phyloP scores from a whole-genome alignment of 1,284 basidiomycete genomes.

The Naganishia albida region DNA sequence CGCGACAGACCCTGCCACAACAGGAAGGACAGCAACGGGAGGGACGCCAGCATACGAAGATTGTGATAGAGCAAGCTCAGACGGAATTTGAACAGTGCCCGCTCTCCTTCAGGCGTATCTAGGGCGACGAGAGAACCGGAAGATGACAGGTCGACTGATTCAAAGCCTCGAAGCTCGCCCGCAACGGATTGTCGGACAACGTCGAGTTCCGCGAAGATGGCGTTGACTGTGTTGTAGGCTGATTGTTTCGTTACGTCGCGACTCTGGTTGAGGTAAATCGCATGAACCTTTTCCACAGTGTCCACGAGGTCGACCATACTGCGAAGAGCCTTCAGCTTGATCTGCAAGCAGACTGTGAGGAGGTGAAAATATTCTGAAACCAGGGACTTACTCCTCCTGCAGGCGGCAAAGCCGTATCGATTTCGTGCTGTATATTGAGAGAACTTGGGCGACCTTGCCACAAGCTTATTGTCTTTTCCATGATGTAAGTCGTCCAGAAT shows the following conservation, averaged over 20 bases:
- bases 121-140: conserved; percentile 16
- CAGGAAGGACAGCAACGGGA: conserved; percentile 18
- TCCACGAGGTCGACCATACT: conserved; percentile 25
- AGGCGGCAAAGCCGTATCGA: conserved; percentile 13
- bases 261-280: conserved; percentile 20
- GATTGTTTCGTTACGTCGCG: conserved; percentile 8
- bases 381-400: not conserved
- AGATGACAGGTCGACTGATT: conserved; percentile 1
- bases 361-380: not conserved
- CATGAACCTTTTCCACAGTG: conserved; percentile 9
- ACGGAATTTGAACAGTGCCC: conserved; percentile 19
- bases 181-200: conserved; percentile 7
- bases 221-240: conserved; percentile 17
- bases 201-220: conserved; percentile 13
- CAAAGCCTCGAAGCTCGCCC: conserved; percentile 11
- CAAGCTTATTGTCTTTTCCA: conserved; percentile 28
- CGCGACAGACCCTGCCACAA: conserved; percentile 23
- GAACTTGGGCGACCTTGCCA: conserved; percentile 30
- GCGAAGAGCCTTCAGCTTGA: conserved; percentile 7
- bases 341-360: not conserved
- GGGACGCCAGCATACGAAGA: conserved; percentile 25
- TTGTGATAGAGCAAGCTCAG: conserved; percentile 28
- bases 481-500: conserved; percentile 19
- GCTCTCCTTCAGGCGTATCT: conserved; percentile 14
- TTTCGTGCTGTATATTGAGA: conserved; percentile 11